Evolutionary conservation across 805 yeast genomes (phyloP).

Genomic region (Saccharomycopsis sp.): DNA sequence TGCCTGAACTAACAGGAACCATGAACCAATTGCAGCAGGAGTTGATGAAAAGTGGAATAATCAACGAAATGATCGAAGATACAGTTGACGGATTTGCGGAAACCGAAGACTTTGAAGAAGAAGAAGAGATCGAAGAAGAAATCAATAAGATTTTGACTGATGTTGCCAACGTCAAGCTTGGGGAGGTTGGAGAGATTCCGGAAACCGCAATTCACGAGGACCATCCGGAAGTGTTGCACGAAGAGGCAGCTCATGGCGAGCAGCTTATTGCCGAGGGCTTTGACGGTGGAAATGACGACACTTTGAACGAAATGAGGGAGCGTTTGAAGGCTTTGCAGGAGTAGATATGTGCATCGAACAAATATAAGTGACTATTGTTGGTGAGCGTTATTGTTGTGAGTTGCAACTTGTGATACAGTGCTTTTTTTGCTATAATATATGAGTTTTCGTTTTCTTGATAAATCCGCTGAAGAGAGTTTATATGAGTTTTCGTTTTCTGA

Average conservation of each 20-base stretch:
- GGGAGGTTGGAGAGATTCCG: constrained; percentile 33
- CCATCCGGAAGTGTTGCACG: constrained; percentile 21
- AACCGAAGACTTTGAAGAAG: constrained; percentile 56
- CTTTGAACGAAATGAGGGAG: constrained; percentile 82
- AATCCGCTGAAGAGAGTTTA: no score
- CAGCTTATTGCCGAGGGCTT: constrained; percentile 37
- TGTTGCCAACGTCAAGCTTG: constrained; percentile 37
- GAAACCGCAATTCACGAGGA: constrained; percentile 21
- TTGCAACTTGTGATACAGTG: no score
- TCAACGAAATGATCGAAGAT: constrained; percentile 94
- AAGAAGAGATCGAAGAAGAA: constrained; percentile 56
- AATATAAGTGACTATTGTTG: no score
- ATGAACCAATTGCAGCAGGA: constrained; percentile 86
- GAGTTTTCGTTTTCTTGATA: no score
- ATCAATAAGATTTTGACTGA: constrained; percentile 55
- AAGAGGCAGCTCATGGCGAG: constrained; percentile 31
- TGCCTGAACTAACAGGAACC: constrained; percentile 75
- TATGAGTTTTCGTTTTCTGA: no score
- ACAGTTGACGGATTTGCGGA: constrained; percentile 66
- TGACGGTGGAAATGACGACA: constrained; percentile 63
- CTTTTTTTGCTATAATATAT: no score
- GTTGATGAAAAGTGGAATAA: constrained; percentile 76
- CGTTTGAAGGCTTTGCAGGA: constrained; percentile 74
- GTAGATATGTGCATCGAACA: no score
- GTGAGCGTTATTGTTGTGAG: no score